A percentile compares a stretch with the other conserved stretches of the same genome.
These are phyloP conservation scores for Ogataea parapolymorpha DNA, from an alignment of 805 yeast genomes.

Conservation along the genomic window DNA sequence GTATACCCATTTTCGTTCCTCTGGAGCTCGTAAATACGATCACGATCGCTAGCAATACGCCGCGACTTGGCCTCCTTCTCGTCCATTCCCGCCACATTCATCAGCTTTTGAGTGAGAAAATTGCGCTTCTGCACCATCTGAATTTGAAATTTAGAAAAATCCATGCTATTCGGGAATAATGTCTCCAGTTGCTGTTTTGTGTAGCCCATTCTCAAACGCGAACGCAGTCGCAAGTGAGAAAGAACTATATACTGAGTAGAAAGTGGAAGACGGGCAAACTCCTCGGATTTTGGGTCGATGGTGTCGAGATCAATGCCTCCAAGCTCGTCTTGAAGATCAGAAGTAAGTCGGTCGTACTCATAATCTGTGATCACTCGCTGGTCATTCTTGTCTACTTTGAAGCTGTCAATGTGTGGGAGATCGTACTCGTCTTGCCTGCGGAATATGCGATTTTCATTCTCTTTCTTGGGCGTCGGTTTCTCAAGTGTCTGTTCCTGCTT, in stretches of 20 bases:
- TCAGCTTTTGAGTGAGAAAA: constrained; percentile 79
- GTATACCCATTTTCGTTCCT: constrained; percentile 85
- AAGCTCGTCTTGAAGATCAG: constrained; percentile 54
- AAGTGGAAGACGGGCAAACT: constrained; percentile 72
- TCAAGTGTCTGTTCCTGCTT: not conserved
- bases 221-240: constrained; percentile 75
- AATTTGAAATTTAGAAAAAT: constrained; percentile 89
- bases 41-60: constrained; percentile 81
- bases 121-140: constrained; percentile 90
- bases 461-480: constrained; percentile 9
- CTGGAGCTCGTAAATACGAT: constrained; percentile 68
- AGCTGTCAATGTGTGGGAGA: constrained; percentile 60
- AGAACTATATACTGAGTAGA: constrained; percentile 85
- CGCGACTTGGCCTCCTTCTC: constrained; percentile 41
- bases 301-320: constrained; percentile 67
- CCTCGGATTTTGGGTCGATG: constrained; percentile 80
- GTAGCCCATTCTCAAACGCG: constrained; percentile 93
- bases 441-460: constrained; percentile 34
- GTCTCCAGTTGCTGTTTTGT: constrained; percentile 81
- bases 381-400: constrained; percentile 55
- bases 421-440: constrained; percentile 78
- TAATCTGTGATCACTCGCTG: constrained; percentile 70
- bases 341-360: constrained; percentile 61
- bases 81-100: constrained; percentile 81
- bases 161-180: constrained; percentile 81